Evolutionary conservation across 257 asterid genomes (phyloP).

Genomic region (Solanum pinnatisectum): DNA sequence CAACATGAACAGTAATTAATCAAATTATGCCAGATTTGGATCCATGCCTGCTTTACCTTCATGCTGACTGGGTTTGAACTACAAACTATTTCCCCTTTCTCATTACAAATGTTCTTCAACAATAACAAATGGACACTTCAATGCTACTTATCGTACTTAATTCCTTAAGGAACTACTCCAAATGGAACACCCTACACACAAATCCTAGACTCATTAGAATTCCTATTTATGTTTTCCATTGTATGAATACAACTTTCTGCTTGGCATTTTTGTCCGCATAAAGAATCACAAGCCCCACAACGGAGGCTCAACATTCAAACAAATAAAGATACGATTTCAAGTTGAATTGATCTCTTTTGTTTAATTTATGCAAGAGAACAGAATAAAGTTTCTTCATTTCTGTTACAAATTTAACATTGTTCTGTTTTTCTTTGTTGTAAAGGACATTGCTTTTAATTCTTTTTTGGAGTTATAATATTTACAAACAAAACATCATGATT

Average conservation of each 20-base stretch:
- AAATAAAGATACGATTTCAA: neutral
- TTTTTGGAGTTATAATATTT: neutral
- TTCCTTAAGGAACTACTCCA: neutral
- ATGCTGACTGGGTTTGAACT: neutral
- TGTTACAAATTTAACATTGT: neutral
- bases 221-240: neutral
- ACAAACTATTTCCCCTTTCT: neutral
- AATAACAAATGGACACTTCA: neutral
- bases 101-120: neutral
- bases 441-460: neutral
- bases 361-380: neutral
- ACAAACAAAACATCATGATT: neutral
- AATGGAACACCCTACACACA: neutral
- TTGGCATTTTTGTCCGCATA: neutral
- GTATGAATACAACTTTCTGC: neutral
- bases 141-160: neutral
- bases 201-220: neutral
- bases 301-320: neutral
- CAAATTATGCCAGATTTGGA: neutral
- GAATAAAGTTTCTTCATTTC: neutral
- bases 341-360: neutral
- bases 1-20: neutral
- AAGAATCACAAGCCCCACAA: neutral
- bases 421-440: neutral
- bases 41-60: neutral